Base-by-base conservation (phyloP, 2,329 filamentous ascomycete species). In the Aureobasidium sp. region DNA sequence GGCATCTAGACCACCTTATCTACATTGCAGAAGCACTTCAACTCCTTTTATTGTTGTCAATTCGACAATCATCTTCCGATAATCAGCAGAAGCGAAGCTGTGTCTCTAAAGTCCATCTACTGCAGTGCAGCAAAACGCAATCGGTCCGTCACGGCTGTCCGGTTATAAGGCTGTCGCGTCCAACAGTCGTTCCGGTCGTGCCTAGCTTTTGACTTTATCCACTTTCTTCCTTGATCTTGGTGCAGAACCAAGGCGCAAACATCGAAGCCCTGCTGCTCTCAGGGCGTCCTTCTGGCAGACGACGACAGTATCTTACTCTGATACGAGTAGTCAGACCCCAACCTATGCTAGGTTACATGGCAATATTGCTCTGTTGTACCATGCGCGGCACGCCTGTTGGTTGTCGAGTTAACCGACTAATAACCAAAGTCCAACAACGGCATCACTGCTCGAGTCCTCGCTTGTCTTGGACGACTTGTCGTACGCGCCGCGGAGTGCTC, bases 141-240 rank as follows among this genome's bases (percentile, higher is more conserved):
- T 8, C 7, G 17, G 29, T 27, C 12, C 22, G 34, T 31, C 29
- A 41, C 41, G 22, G 17, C 15, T 48, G 34, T 37, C 25, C 53
- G 53, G 53, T n/a, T 36, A 45, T 17, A 29, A 17, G 53, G 53
- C 52, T 20, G 20, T 29, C 12, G 29, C 9, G 8, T 20, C 42
- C 41, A 36, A 45, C 14, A 55, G 36, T 41, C 25, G 15, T 31
- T 55, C 53, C 39, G 53, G 25, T 11, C n/a, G 39, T 44, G 41
- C 53, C 53, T 44, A 57, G 20, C 17, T 57, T 57, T 57, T 44
- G 27, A 57, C 53, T 57, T 57, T 57, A 39, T 7, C 36, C 53
- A 45, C 39, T 11, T 7, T 5, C 45, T 57, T 34, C 37, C 53
- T 36, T 57, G 53, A 57, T 44, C 20, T n/a, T 39, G 27, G 2